These are phyloP conservation scores for Rhodotorula glutinis DNA, from an alignment of 1,284 basidiomycete species.

Conservation along the genomic window DNA sequence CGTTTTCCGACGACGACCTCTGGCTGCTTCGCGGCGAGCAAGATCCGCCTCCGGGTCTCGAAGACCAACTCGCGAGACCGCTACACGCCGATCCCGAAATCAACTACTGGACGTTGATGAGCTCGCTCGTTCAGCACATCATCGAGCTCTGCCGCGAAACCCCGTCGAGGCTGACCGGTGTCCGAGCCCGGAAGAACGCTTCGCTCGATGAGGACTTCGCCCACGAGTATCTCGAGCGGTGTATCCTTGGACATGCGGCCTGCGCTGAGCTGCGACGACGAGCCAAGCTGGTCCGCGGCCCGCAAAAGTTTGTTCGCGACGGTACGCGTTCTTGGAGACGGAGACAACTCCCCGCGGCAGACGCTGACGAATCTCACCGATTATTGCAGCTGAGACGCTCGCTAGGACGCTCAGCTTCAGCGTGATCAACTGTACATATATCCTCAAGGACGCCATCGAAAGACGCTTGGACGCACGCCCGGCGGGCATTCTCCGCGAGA, in stretches of 20 bases:
- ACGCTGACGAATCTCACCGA: too few species aligned
- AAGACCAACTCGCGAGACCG: background rate
- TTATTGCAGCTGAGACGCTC: background rate
- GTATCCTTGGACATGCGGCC: background rate
- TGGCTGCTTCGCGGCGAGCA: conserved; percentile 14
- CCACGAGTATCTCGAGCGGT: background rate
- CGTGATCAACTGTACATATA: background rate
- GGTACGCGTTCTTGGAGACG: background rate
- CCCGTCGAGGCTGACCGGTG: background rate
- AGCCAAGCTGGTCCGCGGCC: background rate
- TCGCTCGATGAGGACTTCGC: background rate
- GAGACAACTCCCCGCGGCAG: too few species aligned
- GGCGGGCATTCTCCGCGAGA: background rate
- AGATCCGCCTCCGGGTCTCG: conserved; percentile 1
- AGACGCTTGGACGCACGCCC: background rate
- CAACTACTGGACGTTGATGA: conserved; percentile 4
- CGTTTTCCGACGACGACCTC: conserved; percentile 13
- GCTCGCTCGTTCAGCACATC: background rate
- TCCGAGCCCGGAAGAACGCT: background rate
- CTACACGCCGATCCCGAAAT: background rate
- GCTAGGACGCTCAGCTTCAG: conserved; percentile 1
- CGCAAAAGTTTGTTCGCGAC: background rate
- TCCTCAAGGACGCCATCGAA: background rate
- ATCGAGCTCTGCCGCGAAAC: background rate
- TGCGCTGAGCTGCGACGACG: background rate